These are phyloP conservation scores for Nicotiana tabacum DNA, from an alignment of 257 asterid genomes.

Conservation along the genomic window DNA sequence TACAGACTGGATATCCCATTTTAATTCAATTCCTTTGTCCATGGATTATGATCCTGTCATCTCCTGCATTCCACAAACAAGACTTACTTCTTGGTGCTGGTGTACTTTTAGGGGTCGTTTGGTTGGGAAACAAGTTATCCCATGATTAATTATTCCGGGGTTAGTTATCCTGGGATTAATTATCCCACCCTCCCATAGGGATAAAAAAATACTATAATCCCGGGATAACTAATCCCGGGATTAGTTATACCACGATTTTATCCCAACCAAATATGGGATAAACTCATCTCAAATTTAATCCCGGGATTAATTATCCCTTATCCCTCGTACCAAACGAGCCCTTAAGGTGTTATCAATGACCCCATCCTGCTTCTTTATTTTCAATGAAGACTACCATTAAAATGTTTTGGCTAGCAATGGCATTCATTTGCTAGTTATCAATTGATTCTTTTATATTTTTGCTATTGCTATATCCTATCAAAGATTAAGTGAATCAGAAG, in stretches of 20 bases:
- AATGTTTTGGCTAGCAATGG: not conserved
- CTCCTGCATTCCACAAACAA: not conserved
- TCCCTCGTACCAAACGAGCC: too few relatives aligned
- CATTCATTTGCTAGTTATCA: not conserved
- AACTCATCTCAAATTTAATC: too few relatives aligned
- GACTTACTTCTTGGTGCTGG: not conserved
- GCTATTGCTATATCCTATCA: not conserved
- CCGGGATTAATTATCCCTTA: too few relatives aligned
- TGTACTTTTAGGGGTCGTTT: too few relatives aligned
- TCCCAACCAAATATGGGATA: too few relatives aligned
- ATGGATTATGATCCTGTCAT: not conserved
- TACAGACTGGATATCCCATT: not conserved
- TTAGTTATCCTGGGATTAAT: too few relatives aligned
- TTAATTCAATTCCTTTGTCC: not conserved
- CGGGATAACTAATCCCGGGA: too few relatives aligned
- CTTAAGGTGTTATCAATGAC: not conserved
- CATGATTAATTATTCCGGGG: too few relatives aligned
- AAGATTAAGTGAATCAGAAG: not conserved
- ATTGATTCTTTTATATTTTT: not conserved
- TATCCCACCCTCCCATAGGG: too few relatives aligned
- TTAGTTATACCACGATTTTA: too few relatives aligned
- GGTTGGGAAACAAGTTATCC: too few relatives aligned
- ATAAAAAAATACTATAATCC: too few relatives aligned
- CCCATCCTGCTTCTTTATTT: not conserved
- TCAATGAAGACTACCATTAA: not conserved